Percentiles rank a stretch among this genome's conserved stretches.
These are phyloP conservation scores for Pezicula rhizophila DNA, from an alignment of 2,329 filamentous ascomycete species.

Conservation along the genomic window DNA sequence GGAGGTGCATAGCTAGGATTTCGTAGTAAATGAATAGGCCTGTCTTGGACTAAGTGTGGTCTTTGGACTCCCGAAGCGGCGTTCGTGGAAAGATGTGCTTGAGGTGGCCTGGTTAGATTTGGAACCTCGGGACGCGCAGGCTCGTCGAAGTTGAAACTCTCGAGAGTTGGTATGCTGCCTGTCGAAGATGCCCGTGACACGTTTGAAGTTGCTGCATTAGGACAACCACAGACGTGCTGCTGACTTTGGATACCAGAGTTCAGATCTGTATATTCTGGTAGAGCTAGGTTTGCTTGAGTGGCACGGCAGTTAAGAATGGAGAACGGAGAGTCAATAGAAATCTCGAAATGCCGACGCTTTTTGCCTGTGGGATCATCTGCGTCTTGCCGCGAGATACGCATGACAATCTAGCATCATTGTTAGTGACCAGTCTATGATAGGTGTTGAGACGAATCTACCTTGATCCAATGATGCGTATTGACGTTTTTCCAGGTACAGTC, in stretches of 20 bases:
- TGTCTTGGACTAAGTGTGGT: constrained; percentile 27
- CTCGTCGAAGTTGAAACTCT: constrained; percentile 27
- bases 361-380: constrained; percentile 46
- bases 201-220: constrained; percentile 43
- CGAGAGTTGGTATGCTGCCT: constrained; percentile 39
- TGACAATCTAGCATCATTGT: constrained; percentile 50
- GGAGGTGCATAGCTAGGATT: constrained; percentile 66
- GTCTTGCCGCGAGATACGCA: constrained; percentile 66
- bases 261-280: constrained; percentile 61
- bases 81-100: constrained; percentile 37
- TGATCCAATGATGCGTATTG: constrained; percentile 73
- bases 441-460: constrained; percentile 40
- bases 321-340: constrained; percentile 72
- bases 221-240: constrained; percentile 54
- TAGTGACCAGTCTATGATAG: constrained; percentile 2
- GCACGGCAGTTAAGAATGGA: constrained; percentile 69
- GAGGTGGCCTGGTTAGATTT: constrained; percentile 37
- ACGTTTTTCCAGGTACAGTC: constrained; percentile 71
- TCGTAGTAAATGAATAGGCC: constrained; percentile 63
- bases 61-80: constrained; percentile 16
- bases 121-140: constrained; percentile 12
- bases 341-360: constrained; percentile 68
- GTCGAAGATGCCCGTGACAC: constrained; percentile 31
- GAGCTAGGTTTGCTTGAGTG: constrained; percentile 62
- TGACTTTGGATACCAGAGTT: constrained; percentile 33